These are phyloP conservation scores for Hura crepitans DNA, from an alignment of 441 rosid genomes.

Conservation along the genomic window DNA sequence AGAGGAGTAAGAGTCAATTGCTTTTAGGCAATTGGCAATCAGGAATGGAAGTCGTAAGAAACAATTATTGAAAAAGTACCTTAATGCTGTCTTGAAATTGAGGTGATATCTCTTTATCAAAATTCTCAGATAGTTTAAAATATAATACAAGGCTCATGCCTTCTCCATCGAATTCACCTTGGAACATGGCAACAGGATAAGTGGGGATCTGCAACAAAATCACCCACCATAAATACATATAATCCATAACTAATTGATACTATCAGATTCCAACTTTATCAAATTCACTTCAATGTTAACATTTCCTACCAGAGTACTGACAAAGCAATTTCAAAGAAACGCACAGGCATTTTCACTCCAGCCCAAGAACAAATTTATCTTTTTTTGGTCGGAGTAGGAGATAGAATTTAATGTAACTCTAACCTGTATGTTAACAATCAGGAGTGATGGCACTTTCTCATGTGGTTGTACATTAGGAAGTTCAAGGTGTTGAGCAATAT, in stretches of 20 bases:
- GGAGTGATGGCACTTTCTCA: constrained; percentile 45
- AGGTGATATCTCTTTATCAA: constrained; percentile 50
- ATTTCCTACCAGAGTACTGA: too few relatives aligned
- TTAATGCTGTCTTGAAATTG: constrained; percentile 62
- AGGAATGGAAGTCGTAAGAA: not conserved
- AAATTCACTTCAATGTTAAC: too few relatives aligned
- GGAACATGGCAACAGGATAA: constrained; percentile 68
- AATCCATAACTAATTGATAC: not conserved
- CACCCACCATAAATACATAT: not conserved
- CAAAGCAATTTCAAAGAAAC: not conserved
- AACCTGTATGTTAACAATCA: constrained; percentile 73
- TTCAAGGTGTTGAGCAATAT: constrained; percentile 80
- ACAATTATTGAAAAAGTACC: constrained; percentile 32
- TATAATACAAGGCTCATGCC: constrained; percentile 82
- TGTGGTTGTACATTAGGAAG: constrained; percentile 46
- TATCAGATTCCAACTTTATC: not conserved
- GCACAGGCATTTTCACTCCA: not conserved
- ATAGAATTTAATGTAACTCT: too few relatives aligned
- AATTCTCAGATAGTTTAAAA: constrained; percentile 53
- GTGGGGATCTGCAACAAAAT: constrained; percentile 53
- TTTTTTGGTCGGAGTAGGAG: not conserved
- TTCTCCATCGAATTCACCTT: constrained; percentile 63
- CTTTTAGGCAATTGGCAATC: not conserved
- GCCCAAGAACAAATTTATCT: not conserved
- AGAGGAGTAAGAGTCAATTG: not conserved